phyloP scores from a whole-genome alignment of 495 filamentous ascomycete genomes.

The Sordaria brevicollis region DNA sequence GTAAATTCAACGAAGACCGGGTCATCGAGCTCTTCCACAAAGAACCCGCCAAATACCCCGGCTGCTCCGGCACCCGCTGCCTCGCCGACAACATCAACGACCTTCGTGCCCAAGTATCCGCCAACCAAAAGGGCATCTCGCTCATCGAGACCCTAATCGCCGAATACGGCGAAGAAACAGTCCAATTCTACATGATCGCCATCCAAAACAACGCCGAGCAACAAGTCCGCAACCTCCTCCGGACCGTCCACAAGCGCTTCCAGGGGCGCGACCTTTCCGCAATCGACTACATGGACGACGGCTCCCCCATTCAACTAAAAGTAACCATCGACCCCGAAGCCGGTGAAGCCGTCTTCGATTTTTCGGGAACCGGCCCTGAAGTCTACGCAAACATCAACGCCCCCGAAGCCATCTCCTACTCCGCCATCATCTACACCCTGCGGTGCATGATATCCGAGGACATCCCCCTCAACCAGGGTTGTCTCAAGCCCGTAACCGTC shows the following conservation, averaged over 20 bases:
- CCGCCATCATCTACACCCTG: slow-evolving; percentile 93
- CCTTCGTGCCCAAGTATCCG: slow-evolving; percentile 89
- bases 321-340: slow-evolving; percentile 73
- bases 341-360: slow-evolving; percentile 87
- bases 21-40: slow-evolving; percentile 74
- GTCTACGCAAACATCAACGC: slow-evolving; percentile 95
- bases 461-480: slow-evolving; percentile 95
- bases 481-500: slow-evolving; percentile 78
- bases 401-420: slow-evolving; percentile 86
- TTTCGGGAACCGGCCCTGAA: slow-evolving; percentile 80
- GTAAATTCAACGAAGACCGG: slow-evolving; percentile 78
- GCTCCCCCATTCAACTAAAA: slow-evolving; percentile 73
- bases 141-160: slow-evolving; percentile 76
- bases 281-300: slow-evolving; percentile 89
- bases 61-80: slow-evolving; percentile 82
- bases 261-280: slow-evolving; percentile 64
- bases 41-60: slow-evolving; percentile 76
- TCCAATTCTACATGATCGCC: slow-evolving; percentile 90
- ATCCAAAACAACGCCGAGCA: slow-evolving; percentile 90
- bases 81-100: slow-evolving; percentile 93
- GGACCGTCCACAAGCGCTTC: slow-evolving; percentile 64
- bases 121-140: slow-evolving; percentile 91
- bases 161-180: slow-evolving; percentile 83
- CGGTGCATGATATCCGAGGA: slow-evolving; percentile 87
- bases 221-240: slow-evolving; percentile 78